Percentiles rank a stretch among this genome's conserved stretches.
phyloP scores from a whole-genome alignment of 805 yeast species.

The Cyberlindnera samutprakarnensis region DNA sequence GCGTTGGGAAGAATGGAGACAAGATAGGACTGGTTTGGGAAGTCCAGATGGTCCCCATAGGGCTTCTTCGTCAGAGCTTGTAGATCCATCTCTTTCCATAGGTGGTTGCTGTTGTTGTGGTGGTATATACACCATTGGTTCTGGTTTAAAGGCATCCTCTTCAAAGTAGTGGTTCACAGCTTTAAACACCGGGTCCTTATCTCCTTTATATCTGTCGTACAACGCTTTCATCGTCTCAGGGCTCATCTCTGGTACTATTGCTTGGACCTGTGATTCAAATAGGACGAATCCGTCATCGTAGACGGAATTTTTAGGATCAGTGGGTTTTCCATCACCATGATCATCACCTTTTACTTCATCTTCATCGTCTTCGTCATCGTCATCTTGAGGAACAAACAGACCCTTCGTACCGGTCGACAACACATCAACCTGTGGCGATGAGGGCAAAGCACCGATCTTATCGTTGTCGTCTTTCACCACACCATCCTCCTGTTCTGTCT shows the following conservation, averaged over 20 bases:
- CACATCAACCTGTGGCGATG: conserved; percentile 1
- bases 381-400: conserved; percentile 12
- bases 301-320: conserved; percentile 1
- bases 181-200: conserved; percentile 24
- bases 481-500: not conserved
- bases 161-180: conserved; percentile 37
- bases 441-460: not conserved
- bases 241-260: conserved; percentile 29
- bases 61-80: not conserved
- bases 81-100: conserved; percentile 1
- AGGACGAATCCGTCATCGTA: conserved; percentile 16
- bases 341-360: not conserved
- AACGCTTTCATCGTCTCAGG: conserved; percentile 16
- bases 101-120: too few species aligned
- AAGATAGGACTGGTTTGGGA: not conserved
- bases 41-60: not conserved
- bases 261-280: conserved; percentile 26
- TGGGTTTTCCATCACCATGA: not conserved
- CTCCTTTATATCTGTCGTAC: conserved; percentile 21
- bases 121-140: not conserved
- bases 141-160: conserved; percentile 1
- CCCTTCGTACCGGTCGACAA: not conserved
- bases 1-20: not conserved
- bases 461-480: not conserved
- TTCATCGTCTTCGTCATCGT: conserved; percentile 9